Evolutionary conservation across 192 early-diverging fungal genomes (phyloP), one percentile per base, ranked within the genome.

Genomic region (Umbelopsis sp.): DNA sequence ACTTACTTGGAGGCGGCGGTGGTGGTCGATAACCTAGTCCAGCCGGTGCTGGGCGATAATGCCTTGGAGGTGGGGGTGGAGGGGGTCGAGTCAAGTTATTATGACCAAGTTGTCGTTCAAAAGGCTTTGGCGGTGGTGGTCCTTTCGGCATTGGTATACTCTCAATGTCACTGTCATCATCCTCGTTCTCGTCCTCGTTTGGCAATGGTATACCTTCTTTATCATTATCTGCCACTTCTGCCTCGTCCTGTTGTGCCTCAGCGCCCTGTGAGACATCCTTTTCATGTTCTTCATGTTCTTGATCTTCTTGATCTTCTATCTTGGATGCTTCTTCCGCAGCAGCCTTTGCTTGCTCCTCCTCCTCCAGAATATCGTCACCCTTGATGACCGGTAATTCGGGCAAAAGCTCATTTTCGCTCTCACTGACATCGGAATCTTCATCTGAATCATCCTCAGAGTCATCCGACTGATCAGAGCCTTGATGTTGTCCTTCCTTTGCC

Each of bases 121-220:
- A 81, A 34, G 76, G 84, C 65, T 71, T 72, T n/a, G 72, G 73
- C 34, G 79, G 83, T 43, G 81, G 83, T 11, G 80, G 77, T 0
- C 82, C 80, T 41, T 75, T 81, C 26, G 73, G 79, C 25, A 75
- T 51, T 50, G 75, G 80, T 20, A 78, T 74, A 41, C 34, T 51
- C 34, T 77, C 76, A 69, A 69, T 59, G 20, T 78, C 77, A 50
- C 71, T 69, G 45, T 70, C 72, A 3, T 68, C 69, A 51, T 56
- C 49, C 65, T 62, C 24, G 34, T 70, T 25, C 25, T 56, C 71
- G 9, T 65, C 41, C 34, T 50, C 32, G 29, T 52, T 20, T 9
- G 43, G 11, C 12, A 34, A 11, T 20, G 26, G 29, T 26, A 34
- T 34, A 11, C 34, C 32, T 20, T 62, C 14, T 14, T 54, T n/a